Base-by-base conservation (phyloP, 495 filamentous ascomycete species). In the Neurospora sublineolata region DNA sequence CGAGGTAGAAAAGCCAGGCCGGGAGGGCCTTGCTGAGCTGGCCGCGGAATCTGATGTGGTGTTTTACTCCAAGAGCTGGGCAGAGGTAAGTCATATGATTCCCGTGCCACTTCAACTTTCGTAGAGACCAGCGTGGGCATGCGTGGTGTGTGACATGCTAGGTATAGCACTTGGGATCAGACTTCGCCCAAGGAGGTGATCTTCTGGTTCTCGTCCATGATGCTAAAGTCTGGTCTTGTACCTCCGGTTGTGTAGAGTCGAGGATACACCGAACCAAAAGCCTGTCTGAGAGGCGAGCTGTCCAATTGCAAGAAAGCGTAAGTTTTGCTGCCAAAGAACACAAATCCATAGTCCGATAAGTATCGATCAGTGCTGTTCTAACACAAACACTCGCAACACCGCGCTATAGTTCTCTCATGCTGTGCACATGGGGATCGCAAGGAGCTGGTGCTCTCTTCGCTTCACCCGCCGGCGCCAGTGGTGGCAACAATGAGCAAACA, bases 51-150 rank as follows among this genome's bases (percentile, higher is more conserved):
- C 89, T 52, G 87, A 92, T 76, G 84, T 89, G 16, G 86, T 92
- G 20, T 91, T 92, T 78, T 92, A 90, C 79, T 91, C 90, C 7
- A 87, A 85, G 73, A 84, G 81, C 71, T 92, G 90, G 90, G 90
- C 90, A 72, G 85, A 87, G 78, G 89, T 90, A 79, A 78, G 82
- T 81, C 33, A 64, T 64, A 30, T 64, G 18, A 64, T 64, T 64
- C 14, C 27, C 27, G 27, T 64, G 27, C 6, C 52, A 64, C 52
- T 64, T 9, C 14, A 33, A 33, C 6, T 3, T 18, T 33, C 52
- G 14, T 36, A 33, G 52, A 64, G 27, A 64, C 52, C 27, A 18
- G 12, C 3, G 27, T 36, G 20, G 33, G 70, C 52, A 23, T 27
- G 64, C 20, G 37, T 20, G 60, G 40, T 40, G 23, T 68, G 58